phyloP scores from a whole-genome alignment of 139 green algal species.

The Micractinium sp. region DNA sequence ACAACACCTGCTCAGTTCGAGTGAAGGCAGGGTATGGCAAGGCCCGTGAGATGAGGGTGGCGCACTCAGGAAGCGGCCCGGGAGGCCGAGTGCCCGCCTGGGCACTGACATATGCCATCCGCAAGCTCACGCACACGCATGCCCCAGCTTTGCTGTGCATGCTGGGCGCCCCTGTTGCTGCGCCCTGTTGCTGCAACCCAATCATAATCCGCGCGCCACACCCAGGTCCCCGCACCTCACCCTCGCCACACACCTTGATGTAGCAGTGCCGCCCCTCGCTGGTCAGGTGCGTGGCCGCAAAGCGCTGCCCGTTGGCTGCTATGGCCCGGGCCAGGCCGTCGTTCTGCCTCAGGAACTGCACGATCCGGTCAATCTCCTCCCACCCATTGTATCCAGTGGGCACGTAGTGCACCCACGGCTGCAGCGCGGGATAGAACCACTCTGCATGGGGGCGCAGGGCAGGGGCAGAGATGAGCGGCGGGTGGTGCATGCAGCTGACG shows the following conservation, averaged over 20 bases:
- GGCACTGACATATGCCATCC: too few species aligned
- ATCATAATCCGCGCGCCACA: too few species aligned
- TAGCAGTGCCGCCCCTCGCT: background rate
- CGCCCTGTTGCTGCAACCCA: too few species aligned
- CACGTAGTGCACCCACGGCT: conserved; percentile 8
- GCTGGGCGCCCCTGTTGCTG: too few species aligned
- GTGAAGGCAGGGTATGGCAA: background rate
- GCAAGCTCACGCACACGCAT: too few species aligned
- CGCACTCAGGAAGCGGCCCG: too few species aligned
- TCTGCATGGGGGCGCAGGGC: background rate
- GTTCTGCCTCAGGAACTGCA: conserved; percentile 4
- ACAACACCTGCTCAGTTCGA: background rate
- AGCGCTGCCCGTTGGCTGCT: background rate
- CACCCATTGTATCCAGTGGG: background rate
- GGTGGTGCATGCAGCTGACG: background rate
- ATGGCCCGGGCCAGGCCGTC: background rate
- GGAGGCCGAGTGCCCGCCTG: too few species aligned
- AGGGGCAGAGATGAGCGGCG: background rate
- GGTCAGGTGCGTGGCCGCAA: conserved; percentile 2
- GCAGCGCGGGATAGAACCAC: background rate
- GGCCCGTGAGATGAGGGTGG: too few species aligned
- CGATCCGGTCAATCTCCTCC: background rate
- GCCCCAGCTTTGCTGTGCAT: too few species aligned
- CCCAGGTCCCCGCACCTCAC: background rate
- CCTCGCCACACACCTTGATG: background rate